phyloP scores from a whole-genome alignment of 106 monocot genomes.

The Allium sativum region DNA sequence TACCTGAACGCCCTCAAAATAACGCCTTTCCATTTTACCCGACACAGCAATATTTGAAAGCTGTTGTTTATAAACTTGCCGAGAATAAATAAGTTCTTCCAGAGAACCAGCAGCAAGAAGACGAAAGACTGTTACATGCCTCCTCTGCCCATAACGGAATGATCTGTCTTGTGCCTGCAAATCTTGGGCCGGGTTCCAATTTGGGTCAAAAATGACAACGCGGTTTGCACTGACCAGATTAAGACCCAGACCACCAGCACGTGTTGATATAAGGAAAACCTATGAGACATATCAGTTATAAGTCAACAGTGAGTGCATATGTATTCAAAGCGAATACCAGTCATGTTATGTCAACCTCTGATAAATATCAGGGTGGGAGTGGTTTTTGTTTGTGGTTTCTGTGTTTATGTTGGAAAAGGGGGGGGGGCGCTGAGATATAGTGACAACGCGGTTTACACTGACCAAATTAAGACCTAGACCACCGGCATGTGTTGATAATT shows the following conservation, averaged over 20 bases:
- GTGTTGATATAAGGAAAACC: slow-evolving; percentile 93
- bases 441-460: too few relatives aligned
- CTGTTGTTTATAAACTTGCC: slow-evolving; percentile 92
- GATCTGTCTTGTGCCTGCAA: slow-evolving; percentile 93
- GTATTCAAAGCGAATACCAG: neutral
- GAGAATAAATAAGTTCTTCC: slow-evolving; percentile 84
- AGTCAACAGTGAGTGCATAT: neutral
- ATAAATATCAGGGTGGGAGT: too few relatives aligned
- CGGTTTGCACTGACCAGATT: slow-evolving; percentile 93
- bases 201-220: slow-evolving; percentile 95
- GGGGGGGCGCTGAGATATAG: too few relatives aligned
- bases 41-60: slow-evolving; percentile 94
- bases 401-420: too few relatives aligned
- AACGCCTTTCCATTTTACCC: slow-evolving; percentile 86
- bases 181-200: slow-evolving; percentile 97
- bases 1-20: slow-evolving; percentile 97
- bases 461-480: too few relatives aligned
- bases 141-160: slow-evolving; percentile 85
- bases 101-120: slow-evolving; percentile 89
- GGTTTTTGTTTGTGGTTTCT: too few relatives aligned
- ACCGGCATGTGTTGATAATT: too few relatives aligned
- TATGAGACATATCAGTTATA: slow-evolving; percentile 11
- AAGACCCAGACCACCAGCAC: slow-evolving; percentile 80
- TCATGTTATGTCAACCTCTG: too few relatives aligned
- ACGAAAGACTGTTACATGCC: slow-evolving; percentile 83